A percentile compares a stretch with the other conserved stretches of the same genome.
phyloP scores from a whole-genome alignment of 1,284 basidiomycete genomes.

The Puccinia coronata region DNA sequence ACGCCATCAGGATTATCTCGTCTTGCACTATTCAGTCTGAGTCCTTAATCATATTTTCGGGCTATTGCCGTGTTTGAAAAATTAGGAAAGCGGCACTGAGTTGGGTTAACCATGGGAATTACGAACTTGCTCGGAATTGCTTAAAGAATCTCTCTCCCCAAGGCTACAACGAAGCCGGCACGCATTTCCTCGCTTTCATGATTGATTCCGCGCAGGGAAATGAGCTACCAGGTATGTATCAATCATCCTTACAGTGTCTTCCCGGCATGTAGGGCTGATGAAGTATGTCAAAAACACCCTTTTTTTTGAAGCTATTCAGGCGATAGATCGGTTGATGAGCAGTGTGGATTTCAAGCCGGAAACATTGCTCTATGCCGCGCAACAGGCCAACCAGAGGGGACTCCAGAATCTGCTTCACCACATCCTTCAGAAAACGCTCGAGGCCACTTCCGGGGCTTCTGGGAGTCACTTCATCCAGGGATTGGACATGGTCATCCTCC shows the following conservation, averaged over 20 bases:
- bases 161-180: constrained; percentile 30
- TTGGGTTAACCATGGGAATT: constrained; percentile 41
- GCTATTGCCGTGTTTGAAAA: neutral
- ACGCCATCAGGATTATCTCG: neutral
- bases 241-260: neutral
- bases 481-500: constrained; percentile 35
- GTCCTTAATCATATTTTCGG: neutral
- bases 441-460: constrained; percentile 18
- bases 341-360: constrained; percentile 49
- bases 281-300: neutral
- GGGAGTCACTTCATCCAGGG: constrained; percentile 38
- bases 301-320: constrained; percentile 24
- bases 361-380: constrained; percentile 38
- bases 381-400: constrained; percentile 41
- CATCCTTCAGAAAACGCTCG: constrained; percentile 36
- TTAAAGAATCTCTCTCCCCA: constrained; percentile 14
- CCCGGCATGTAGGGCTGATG: neutral
- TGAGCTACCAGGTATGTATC: constrained; percentile 18
- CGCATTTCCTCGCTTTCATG: constrained; percentile 47
- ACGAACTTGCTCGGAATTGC: constrained; percentile 43
- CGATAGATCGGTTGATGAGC: constrained; percentile 44
- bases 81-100: constrained; percentile 45
- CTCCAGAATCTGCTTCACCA: constrained; percentile 33
- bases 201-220: constrained; percentile 47
- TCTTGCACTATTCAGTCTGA: no score